Evolutionary conservation across 306 rosid genomes (phyloP).

Genomic region (Begonia loranthoides): DNA sequence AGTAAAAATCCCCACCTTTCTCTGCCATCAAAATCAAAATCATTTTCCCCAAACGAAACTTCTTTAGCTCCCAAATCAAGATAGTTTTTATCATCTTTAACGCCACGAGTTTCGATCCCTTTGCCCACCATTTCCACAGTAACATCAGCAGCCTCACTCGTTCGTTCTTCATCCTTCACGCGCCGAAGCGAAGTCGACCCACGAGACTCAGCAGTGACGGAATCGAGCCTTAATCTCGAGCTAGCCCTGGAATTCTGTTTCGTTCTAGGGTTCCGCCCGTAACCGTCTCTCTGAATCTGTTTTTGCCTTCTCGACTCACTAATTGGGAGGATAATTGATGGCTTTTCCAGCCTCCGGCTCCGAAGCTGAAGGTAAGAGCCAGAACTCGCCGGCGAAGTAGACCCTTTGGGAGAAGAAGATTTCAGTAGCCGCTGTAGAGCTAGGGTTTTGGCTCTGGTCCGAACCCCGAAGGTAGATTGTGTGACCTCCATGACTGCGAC

Average conservation of each 20-base stretch:
- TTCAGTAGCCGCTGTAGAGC: conserved; percentile 48
- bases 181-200: conserved; percentile 15
- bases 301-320: conserved; percentile 26
- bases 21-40: conserved; percentile 72
- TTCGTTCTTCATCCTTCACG: conserved; percentile 5
- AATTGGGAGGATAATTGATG: conserved; percentile 13
- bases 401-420: conserved; percentile 11
- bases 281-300: conserved; percentile 6
- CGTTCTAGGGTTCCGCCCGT: conserved; percentile 29
- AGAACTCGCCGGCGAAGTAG: conserved; percentile 16
- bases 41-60: conserved; percentile 81
- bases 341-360: conserved; percentile 63
- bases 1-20: conserved; percentile 52
- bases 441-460: conserved; percentile 92
- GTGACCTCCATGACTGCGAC: conserved; percentile 50
- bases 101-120: conserved; percentile 11
- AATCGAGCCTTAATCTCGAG: conserved; percentile 25
- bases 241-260: conserved; percentile 25
- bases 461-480: conserved; percentile 55
- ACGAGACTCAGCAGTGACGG: conserved; percentile 16
- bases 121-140: conserved; percentile 4
- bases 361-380: conserved; percentile 80
- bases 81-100: conserved; percentile 7
- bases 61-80: conserved; percentile 35
- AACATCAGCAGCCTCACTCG: conserved; percentile 4